Evolutionary conservation across 1,139 yeast species (phyloP).

Genomic region (Suhomyces kunorum): DNA sequence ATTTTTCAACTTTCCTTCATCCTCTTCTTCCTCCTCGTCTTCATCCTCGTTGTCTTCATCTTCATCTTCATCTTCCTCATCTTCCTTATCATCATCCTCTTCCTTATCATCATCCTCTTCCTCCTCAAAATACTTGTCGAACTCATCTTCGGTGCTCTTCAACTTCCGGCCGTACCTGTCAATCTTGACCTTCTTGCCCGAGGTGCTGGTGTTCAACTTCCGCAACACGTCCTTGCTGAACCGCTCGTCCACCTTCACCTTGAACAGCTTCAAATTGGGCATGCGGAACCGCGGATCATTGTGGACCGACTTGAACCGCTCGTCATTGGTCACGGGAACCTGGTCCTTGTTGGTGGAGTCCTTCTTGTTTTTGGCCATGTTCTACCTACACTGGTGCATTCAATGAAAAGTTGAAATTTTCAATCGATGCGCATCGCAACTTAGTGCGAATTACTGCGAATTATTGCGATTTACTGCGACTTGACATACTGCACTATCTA

Average conservation of each 20-base stretch:
- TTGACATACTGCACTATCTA: slow-evolving; percentile 17
- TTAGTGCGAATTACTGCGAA: too few relatives aligned
- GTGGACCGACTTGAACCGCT: slow-evolving; percentile 77
- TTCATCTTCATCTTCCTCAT: slow-evolving; percentile 25
- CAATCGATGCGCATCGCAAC: slow-evolving; percentile 13
- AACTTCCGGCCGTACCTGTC: slow-evolving; percentile 87
- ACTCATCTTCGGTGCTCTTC: slow-evolving; percentile 45
- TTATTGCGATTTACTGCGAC: too few relatives aligned
- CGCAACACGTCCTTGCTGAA: slow-evolving; percentile 73
- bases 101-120: slow-evolving; percentile 32
- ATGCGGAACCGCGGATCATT: slow-evolving; percentile 85
- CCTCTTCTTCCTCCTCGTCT: slow-evolving; percentile 22
- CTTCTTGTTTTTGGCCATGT: slow-evolving; percentile 19
- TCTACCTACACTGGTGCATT: slow-evolving; percentile 6
- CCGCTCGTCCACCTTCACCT: slow-evolving; percentile 83
- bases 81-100: slow-evolving; percentile 21
- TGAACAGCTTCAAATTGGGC: slow-evolving; percentile 69
- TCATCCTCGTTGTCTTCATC: slow-evolving; percentile 25
- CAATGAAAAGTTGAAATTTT: slow-evolving; percentile 9
- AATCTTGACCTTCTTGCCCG: slow-evolving; percentile 56
- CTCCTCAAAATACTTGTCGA: slow-evolving; percentile 66
- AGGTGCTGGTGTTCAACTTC: slow-evolving; percentile 53
- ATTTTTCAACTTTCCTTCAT: slow-evolving; percentile 19
- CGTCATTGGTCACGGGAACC: slow-evolving; percentile 55
- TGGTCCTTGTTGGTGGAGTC: slow-evolving; percentile 11